These are phyloP conservation scores for Torulaspora gathmanii DNA, from an alignment of 805 yeast species.

Conservation along the genomic window DNA sequence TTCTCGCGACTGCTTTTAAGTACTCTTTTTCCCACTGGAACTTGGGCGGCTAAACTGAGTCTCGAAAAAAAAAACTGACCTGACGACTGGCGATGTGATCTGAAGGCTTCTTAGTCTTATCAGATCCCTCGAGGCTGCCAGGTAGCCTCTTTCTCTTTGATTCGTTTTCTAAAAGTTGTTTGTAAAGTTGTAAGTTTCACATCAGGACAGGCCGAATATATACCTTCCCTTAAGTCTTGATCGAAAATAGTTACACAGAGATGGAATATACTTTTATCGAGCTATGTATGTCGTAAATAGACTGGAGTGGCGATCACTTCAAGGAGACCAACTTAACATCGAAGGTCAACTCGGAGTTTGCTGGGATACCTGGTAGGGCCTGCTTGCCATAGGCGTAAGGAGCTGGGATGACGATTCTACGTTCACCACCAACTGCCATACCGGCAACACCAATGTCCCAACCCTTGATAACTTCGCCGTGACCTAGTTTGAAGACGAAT, in stretches of 20 bases:
- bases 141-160: not conserved
- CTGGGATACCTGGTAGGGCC: constrained; percentile 94
- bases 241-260: not conserved
- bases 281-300: constrained; percentile 1
- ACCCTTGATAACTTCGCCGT: constrained; percentile 98
- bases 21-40: not conserved
- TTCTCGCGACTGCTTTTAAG: not conserved
- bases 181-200: not conserved
- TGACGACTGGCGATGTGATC: not conserved
- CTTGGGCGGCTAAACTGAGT: not conserved
- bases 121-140: too few relatives aligned
- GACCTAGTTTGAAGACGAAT: constrained; percentile 82
- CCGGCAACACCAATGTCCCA: constrained; percentile 99
- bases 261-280: not conserved
- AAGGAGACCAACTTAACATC: constrained; percentile 90
- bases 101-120: too few relatives aligned
- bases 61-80: not conserved
- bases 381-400: constrained; percentile 94
- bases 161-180: not conserved
- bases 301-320: constrained; percentile 49
- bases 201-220: not conserved
- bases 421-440: constrained; percentile 98
- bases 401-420: constrained; percentile 94
- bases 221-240: not conserved
- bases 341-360: constrained; percentile 92